Conservation (phyloP, 2,329 filamentous ascomycete species). For the Penicillium sp. region DNA sequence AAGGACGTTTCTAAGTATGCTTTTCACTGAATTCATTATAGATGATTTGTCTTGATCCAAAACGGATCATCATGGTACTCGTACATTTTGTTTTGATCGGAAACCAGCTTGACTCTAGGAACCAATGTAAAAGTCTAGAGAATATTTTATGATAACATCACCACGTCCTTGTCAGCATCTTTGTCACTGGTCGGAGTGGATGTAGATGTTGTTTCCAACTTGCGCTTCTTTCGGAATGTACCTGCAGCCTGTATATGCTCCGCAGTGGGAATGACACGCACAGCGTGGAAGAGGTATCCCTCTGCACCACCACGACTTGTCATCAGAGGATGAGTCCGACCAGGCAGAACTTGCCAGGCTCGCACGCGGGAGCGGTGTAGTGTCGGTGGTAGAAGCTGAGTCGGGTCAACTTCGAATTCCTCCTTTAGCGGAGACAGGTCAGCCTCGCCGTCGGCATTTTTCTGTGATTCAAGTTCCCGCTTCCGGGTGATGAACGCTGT, state of each 20-base stretch:
- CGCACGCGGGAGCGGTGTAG: slow-evolving; percentile 79
- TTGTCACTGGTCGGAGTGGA: slow-evolving; percentile 24
- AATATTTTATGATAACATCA: slow-evolving; percentile 27
- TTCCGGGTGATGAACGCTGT: slow-evolving; percentile 63
- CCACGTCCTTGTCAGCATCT: slow-evolving; percentile 32
- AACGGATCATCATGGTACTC: slow-evolving; percentile 14
- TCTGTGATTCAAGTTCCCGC: slow-evolving; percentile 28
- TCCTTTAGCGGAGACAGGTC: slow-evolving; percentile 40
- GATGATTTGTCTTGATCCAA: not conserved
- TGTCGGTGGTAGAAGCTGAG: slow-evolving; percentile 73
- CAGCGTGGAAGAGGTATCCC: slow-evolving; percentile 85
- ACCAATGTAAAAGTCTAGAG: not conserved
- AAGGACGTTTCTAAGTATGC: not conserved
- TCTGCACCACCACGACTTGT: slow-evolving; percentile 83
- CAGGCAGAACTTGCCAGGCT: slow-evolving; percentile 87
- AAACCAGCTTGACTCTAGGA: not conserved
- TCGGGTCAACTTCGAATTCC: slow-evolving; percentile 86
- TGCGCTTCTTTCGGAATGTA: slow-evolving; percentile 65
- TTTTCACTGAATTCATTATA: not conserved
- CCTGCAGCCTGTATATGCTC: slow-evolving; percentile 82
- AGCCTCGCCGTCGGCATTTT: slow-evolving; percentile 7
- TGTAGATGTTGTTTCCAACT: slow-evolving; percentile 44
- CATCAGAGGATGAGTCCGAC: slow-evolving; percentile 92
- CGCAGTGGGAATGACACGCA: slow-evolving; percentile 75
- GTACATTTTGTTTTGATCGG: slow-evolving; percentile 9